These are phyloP conservation scores for Arthrobotrys megalospora DNA, from an alignment of 2,329 filamentous ascomycete genomes.

Conservation along the genomic window DNA sequence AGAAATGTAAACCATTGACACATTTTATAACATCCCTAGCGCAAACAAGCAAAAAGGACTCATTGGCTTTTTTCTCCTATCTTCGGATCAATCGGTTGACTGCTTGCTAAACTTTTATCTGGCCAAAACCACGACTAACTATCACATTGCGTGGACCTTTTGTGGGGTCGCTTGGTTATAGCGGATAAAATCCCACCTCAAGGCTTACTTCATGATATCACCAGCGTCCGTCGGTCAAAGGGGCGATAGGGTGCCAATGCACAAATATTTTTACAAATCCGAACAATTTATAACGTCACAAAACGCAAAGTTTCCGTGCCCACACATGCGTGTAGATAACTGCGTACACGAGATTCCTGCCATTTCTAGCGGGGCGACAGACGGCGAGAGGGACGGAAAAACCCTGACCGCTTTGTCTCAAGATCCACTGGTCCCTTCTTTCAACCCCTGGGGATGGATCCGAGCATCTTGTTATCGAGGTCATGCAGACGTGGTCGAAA, in stretches of 20 bases:
- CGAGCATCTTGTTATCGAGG: constrained; percentile 10
- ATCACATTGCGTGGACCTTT: background rate
- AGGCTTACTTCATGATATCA: constrained; percentile 16
- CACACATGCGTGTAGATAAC: background rate
- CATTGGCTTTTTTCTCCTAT: constrained; percentile 14
- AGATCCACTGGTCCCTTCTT: constrained; percentile 17
- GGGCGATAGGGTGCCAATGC: background rate
- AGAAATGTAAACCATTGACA: constrained; percentile 23
- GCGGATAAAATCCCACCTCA: constrained; percentile 1
- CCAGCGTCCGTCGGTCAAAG: background rate
- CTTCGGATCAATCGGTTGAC: constrained; percentile 8
- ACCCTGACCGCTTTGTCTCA: constrained; percentile 12
- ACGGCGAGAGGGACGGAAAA: constrained; percentile 22
- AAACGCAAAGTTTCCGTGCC: background rate
- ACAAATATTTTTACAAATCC: background rate
- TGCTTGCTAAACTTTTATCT: background rate
- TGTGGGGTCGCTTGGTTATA: constrained; percentile 24
- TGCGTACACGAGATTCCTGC: constrained; percentile 5
- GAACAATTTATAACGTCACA: background rate
- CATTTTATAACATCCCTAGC: constrained; percentile 22
- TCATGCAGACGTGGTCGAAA: constrained; percentile 3
- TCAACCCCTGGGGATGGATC: constrained; percentile 17
- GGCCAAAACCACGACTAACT: background rate
- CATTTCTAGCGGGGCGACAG: background rate
- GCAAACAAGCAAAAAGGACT: constrained; percentile 4